A percentile compares a stretch with the other conserved stretches of the same genome.
phyloP scores from a whole-genome alignment of 2,329 filamentous ascomycete genomes.

The Ampelomyces quisqualis region DNA sequence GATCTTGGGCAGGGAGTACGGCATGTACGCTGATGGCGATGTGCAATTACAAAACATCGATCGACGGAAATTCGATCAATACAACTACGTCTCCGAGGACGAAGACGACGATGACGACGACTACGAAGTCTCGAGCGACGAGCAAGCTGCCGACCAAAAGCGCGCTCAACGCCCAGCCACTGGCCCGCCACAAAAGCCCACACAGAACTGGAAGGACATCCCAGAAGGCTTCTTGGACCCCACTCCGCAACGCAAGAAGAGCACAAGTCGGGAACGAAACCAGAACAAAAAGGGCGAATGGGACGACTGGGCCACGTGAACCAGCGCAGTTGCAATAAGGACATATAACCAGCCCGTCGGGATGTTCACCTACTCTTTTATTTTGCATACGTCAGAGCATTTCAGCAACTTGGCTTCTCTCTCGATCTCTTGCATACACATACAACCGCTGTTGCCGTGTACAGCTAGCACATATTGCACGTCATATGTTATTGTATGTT shows the following conservation, averaged over 20 bases:
- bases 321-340: too few species aligned
- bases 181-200: constrained; percentile 18
- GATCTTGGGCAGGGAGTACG: constrained; percentile 44
- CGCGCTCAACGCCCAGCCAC: constrained; percentile 17
- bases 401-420: too few species aligned
- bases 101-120: constrained; percentile 43
- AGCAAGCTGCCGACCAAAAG: constrained; percentile 28
- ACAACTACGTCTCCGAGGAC: constrained; percentile 40
- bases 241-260: constrained; percentile 32
- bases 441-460: too few species aligned
- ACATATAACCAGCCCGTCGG: too few species aligned
- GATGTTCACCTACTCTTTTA: too few species aligned
- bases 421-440: too few species aligned
- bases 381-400: too few species aligned
- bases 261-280: constrained; percentile 29
- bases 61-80: constrained; percentile 38
- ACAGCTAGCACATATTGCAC: too few species aligned
- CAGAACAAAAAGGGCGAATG: constrained; percentile 31
- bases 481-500: too few species aligned
- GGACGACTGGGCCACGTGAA: constrained; percentile 40
- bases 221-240: constrained; percentile 47
- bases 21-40: constrained; percentile 40
- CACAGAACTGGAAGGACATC: constrained; percentile 52
- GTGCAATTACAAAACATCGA: constrained; percentile 48
- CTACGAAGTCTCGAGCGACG: constrained; percentile 36